A percentile compares a stretch with the other conserved stretches of the same genome.
Conservation (phyloP, 345 rosid species). For the Aethionema arabicum region DNA sequence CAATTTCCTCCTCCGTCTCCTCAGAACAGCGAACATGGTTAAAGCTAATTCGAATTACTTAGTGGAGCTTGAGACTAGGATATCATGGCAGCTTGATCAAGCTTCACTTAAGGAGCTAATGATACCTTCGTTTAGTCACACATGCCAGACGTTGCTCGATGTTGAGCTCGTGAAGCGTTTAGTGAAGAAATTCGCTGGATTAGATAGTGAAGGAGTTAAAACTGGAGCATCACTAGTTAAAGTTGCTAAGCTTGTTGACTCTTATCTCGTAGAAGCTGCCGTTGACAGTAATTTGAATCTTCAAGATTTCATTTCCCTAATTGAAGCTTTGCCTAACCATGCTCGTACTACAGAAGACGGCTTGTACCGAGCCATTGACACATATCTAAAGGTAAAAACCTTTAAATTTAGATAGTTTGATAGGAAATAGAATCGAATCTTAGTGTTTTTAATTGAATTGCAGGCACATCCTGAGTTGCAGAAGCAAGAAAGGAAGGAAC, state of each 20-base stretch:
- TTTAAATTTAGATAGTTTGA: background rate
- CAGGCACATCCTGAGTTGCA: conserved; percentile 74
- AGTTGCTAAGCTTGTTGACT: conserved; percentile 83
- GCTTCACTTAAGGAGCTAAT: conserved; percentile 84
- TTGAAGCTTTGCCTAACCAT: conserved; percentile 60
- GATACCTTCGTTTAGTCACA: conserved; percentile 91
- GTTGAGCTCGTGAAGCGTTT: conserved; percentile 75
- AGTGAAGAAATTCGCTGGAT: conserved; percentile 54
- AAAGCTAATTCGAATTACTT: conserved; percentile 52
- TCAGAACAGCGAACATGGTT: conserved; percentile 81
- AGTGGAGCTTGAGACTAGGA: conserved; percentile 74
- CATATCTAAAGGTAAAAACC: conserved; percentile 65
- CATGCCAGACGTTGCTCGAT: conserved; percentile 65
- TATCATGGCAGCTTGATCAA: conserved; percentile 80
- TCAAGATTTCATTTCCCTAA: conserved; percentile 54
- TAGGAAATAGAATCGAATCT: background rate
- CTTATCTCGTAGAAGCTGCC: conserved; percentile 75
- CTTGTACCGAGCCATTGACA: conserved; percentile 82
- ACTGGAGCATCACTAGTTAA: conserved; percentile 57
- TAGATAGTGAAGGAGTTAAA: conserved; percentile 47
- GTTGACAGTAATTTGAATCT: conserved; percentile 58
- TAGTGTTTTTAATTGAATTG: conserved; percentile 1
- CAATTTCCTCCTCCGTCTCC: conserved; percentile 81
- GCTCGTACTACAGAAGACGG: conserved; percentile 77
- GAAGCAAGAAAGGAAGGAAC: conserved; percentile 78